Percentiles rank a stretch among this genome's conserved stretches.
Evolutionary conservation across 1,284 basidiomycete species (phyloP).

Genomic region (Sanghuangporus weigelae): DNA sequence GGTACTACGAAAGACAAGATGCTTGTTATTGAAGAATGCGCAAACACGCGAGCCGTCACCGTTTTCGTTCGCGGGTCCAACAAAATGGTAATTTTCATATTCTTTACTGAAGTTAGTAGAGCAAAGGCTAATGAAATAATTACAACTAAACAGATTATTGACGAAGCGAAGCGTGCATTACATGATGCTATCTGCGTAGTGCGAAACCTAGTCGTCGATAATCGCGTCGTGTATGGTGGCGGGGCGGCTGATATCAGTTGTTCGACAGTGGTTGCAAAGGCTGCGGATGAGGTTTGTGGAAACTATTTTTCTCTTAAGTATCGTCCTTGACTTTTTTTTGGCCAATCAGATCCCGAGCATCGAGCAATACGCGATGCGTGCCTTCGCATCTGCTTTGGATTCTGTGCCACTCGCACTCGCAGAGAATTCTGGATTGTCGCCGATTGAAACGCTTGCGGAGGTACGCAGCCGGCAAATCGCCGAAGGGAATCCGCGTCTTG

Average conservation of each 20-base stretch:
- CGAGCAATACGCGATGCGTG: conserved; percentile 99
- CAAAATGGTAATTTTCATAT: conserved; percentile 77
- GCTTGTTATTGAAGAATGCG: conserved; percentile 98
- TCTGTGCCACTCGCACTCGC: conserved; percentile 92
- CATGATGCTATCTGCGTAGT: conserved; percentile 98
- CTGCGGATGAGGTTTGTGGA: conserved; percentile 79
- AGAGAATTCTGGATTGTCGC: conserved; percentile 94
- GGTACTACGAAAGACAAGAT: conserved; percentile 99
- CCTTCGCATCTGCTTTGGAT: conserved; percentile 92
- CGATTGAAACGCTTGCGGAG: conserved; percentile 93
- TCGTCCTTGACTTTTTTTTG: not conserved
- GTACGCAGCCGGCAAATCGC: conserved; percentile 93
- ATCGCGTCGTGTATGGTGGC: conserved; percentile 96
- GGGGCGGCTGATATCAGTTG: conserved; percentile 97
- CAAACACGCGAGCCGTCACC: conserved; percentile 94
- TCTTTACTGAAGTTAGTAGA: not conserved
- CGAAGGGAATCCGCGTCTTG: conserved; percentile 75
- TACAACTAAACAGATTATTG: conserved; percentile 73
- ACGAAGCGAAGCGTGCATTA: conserved; percentile 95
- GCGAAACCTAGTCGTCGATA: conserved; percentile 91
- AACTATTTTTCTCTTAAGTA: conserved; percentile 4
- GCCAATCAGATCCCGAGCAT: conserved; percentile 78
- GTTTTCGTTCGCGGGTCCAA: conserved; percentile 97
- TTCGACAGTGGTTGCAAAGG: conserved; percentile 88
- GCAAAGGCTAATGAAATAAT: not conserved